Conservation (phyloP, 768 basidiomycete genomes). For the Pleurotus pulmonarius region DNA sequence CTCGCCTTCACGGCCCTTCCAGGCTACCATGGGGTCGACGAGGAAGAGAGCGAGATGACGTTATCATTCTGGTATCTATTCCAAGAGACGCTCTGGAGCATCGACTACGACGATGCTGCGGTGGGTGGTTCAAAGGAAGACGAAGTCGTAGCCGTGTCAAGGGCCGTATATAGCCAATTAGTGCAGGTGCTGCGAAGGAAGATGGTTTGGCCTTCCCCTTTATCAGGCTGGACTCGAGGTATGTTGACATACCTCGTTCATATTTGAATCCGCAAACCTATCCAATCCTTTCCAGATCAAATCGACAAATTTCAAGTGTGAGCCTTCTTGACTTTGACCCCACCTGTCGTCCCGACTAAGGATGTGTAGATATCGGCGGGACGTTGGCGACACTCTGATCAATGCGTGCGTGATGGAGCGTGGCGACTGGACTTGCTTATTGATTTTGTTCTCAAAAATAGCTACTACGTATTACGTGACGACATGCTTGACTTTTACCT, state of each 20-base stretch:
- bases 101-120: constrained; percentile 35
- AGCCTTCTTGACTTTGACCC: constrained; percentile 19
- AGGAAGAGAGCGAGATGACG: constrained; percentile 85
- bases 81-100: constrained; percentile 81
- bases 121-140: constrained; percentile 24
- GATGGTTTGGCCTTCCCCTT: constrained; percentile 62
- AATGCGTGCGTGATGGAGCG: constrained; percentile 61
- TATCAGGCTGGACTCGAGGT: constrained; percentile 70
- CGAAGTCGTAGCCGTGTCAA: constrained; percentile 49
- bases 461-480: constrained; percentile 83
- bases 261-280: not conserved
- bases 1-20: constrained; percentile 69
- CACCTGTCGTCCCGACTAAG: not conserved
- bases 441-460: constrained; percentile 19
- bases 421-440: too few species aligned
- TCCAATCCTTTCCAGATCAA: constrained; percentile 51
- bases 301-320: constrained; percentile 77
- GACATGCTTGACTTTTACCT: constrained; percentile 77
- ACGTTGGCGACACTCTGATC: constrained; percentile 83
- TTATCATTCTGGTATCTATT: constrained; percentile 89
- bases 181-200: constrained; percentile 71
- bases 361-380: constrained; percentile 65
- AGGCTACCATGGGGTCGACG: constrained; percentile 78
- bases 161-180: constrained; percentile 76
- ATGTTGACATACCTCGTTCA: constrained; percentile 14